Base-by-base conservation (phyloP, 2,329 filamentous ascomycete species). In the Fusarium sp. region DNA sequence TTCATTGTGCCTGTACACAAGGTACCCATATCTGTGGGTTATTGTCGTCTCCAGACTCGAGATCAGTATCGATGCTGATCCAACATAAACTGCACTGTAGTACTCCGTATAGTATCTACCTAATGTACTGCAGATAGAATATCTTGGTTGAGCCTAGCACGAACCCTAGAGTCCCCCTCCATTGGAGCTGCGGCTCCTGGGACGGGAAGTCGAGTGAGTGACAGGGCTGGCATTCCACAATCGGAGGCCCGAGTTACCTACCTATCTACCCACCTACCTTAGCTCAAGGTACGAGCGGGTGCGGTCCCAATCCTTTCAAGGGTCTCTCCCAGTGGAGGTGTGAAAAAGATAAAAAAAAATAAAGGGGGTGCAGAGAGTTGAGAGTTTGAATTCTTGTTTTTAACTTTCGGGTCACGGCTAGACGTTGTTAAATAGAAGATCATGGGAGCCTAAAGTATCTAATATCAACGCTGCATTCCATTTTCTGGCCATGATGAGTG, bases 241-340 rank as follows among this genome's bases (percentile, higher is more conserved):
- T 49, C 45, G 47, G 58, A 57, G 44, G 39, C 48, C 53, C 39
- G 17, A 50, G 47, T 45, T 31, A 31, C 13, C 13, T 64, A 19
- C 19, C 19, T 19, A n/a, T n/a, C n/a, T n/a, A n/a, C n/a, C n/a
- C n/a, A 31, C 13, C 13, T 64, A 19, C 19, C 19, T 19, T 19
- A 65, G 56, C 56, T 63, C 35, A 51, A 61, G 50, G 57, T 38
- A 56, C 51, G 38, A 38, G 33, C 43, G 52, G 47, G 39, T 61
- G 25, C 43, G 56, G 48, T 21, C 44, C 44, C 36, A 53, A 33
- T 19, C 9, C 42, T 49, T 59, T 46, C 41, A 51, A 41, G 59
- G 60, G 54, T 49, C 44, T 42, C 44, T 14, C 57, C 36, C 25
- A 39, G 55, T 43, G 38, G 38, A 41, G 37, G 33, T 15, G 49